A percentile compares a stretch with the other conserved stretches of the same genome.
Conservation (phyloP, 1,139 yeast genomes). For the Taphrina sp. region DNA sequence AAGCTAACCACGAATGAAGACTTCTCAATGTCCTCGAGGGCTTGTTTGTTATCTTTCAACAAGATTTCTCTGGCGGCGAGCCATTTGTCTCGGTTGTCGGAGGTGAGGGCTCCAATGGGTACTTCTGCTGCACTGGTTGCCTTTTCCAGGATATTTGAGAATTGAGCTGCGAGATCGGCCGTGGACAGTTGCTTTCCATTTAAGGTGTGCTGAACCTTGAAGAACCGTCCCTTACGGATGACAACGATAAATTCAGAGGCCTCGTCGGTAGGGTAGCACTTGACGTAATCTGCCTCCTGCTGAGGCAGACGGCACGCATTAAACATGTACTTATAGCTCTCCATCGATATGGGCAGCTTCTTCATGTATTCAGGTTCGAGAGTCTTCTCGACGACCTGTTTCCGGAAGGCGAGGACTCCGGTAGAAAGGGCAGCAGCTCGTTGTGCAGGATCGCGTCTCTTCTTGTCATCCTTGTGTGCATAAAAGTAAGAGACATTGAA, state of each 20-base stretch:
- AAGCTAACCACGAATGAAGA: constrained; percentile 78
- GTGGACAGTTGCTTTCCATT: constrained; percentile 58
- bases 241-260: constrained; percentile 68
- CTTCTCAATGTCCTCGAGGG: constrained; percentile 68
- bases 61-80: constrained; percentile 60
- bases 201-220: constrained; percentile 62
- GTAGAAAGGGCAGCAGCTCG: constrained; percentile 61
- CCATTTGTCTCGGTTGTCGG: constrained; percentile 86
- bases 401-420: constrained; percentile 48
- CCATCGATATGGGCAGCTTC: constrained; percentile 87
- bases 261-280: constrained; percentile 49
- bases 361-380: constrained; percentile 74
- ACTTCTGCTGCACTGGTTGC: constrained; percentile 51
- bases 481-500: constrained; percentile 92
- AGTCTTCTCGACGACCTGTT: constrained; percentile 45
- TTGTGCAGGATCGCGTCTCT: constrained; percentile 68
- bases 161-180: constrained; percentile 64
- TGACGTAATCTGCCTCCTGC: constrained; percentile 54
- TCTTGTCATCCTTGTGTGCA: constrained; percentile 65
- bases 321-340: constrained; percentile 87
- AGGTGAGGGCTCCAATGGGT: constrained; percentile 75
- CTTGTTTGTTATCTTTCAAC: constrained; percentile 51
- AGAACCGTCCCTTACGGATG: constrained; percentile 74
- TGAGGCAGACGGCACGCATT: constrained; percentile 81
- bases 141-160: constrained; percentile 53